Evolutionary conservation across 75 land plant genomes (phyloP).

Genomic region (Ceratopteris richardii): DNA sequence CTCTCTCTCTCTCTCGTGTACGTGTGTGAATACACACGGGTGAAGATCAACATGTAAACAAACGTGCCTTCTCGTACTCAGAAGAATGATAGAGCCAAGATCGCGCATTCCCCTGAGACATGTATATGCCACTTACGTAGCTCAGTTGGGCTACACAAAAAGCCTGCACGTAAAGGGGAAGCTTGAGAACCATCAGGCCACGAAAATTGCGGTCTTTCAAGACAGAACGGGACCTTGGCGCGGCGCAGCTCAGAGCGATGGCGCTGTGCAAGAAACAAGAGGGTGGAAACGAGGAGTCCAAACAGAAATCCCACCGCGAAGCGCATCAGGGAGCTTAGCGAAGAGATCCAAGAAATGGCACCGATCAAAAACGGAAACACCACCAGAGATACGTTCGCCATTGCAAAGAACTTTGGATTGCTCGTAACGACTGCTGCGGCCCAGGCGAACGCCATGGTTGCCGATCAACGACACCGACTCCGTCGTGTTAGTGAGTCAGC

Average conservation of each 20-base stretch:
- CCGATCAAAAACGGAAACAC: not conserved
- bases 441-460: no score
- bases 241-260: conserved; percentile 6
- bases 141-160: not conserved
- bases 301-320: not conserved
- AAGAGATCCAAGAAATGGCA: not conserved
- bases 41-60: not conserved
- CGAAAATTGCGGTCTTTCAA: no score
- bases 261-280: not conserved
- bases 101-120: not conserved
- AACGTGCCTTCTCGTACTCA: not conserved
- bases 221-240: conserved; percentile 1
- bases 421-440: no score
- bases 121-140: not conserved
- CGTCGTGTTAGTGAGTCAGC: no score
- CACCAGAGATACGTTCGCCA: no score
- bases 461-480: no score
- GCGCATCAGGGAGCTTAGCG: not conserved
- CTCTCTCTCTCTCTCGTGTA: not conserved
- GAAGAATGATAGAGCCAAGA: not conserved
- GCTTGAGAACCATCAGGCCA: no score
- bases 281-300: conserved; percentile 1
- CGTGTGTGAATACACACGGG: no score
- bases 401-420: no score
- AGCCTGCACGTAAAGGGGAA: not conserved